phyloP scores from a whole-genome alignment of 2,329 filamentous ascomycete genomes.

The Scytalidium sp. region DNA sequence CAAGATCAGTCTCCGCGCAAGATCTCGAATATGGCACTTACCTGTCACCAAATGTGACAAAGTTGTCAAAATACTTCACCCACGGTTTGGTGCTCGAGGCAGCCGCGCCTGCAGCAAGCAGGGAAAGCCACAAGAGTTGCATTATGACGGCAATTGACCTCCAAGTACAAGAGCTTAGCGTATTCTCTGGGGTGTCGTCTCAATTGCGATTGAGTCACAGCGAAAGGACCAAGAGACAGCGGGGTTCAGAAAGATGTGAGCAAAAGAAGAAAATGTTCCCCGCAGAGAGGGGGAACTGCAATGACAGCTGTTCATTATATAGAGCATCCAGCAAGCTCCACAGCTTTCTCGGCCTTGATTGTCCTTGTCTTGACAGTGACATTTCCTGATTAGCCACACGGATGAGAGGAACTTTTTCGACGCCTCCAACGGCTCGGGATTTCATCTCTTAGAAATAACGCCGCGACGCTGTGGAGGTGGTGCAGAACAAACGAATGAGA shows the following conservation, averaged over 20 bases:
- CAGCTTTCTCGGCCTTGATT: background rate
- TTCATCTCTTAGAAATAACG: no score
- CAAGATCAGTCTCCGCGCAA: no score
- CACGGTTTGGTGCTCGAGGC: slow-evolving; percentile 10
- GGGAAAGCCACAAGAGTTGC: slow-evolving; percentile 6
- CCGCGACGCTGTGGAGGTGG: background rate
- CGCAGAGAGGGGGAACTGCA: no score
- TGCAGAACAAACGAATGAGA: background rate
- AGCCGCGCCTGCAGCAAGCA: slow-evolving; percentile 9
- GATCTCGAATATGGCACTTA: no score
- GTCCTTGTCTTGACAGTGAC: background rate
- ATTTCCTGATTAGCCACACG: background rate
- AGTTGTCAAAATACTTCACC: slow-evolving; percentile 51
- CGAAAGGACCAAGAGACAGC: no score
- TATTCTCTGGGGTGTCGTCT: no score
- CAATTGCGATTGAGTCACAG: background rate
- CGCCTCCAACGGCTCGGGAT: no score
- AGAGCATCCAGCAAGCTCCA: background rate
- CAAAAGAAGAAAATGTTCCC: no score
- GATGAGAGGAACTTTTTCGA: background rate
- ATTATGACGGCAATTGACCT: slow-evolving; percentile 3
- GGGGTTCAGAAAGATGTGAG: no score
- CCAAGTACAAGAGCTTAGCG: no score
- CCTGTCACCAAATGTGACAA: slow-evolving; percentile 72
- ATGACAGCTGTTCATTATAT: no score